Percentiles rank a stretch among this genome's conserved stretches.
These are phyloP conservation scores for Lentinula sp. DNA, from an alignment of 768 basidiomycete genomes.

Conservation along the genomic window DNA sequence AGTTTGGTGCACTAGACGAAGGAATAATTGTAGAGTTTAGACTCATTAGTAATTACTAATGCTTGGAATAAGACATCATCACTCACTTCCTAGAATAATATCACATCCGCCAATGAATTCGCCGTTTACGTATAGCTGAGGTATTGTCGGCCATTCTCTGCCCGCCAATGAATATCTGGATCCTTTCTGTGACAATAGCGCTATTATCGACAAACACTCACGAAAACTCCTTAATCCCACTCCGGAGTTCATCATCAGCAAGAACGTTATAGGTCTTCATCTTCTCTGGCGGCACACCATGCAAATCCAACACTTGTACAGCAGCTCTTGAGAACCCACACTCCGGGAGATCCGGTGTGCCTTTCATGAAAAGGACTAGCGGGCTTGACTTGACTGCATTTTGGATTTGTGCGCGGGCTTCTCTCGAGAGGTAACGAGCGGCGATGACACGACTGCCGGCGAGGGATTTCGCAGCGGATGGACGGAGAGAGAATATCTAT, in stretches of 20 bases:
- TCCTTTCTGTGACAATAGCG: background rate
- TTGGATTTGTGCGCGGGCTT: constrained; percentile 59
- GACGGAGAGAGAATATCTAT: constrained; percentile 26
- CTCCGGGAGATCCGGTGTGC: constrained; percentile 77
- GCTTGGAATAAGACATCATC: background rate
- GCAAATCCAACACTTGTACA: constrained; percentile 81
- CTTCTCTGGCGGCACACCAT: constrained; percentile 76
- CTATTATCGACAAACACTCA: constrained; percentile 34
- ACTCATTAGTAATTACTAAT: background rate
- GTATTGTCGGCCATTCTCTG: constrained; percentile 98
- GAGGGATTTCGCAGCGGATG: constrained; percentile 18
- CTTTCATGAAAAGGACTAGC: constrained; percentile 98
- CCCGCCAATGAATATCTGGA: background rate
- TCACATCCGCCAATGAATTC: constrained; percentile 98
- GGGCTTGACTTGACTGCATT: constrained; percentile 70
- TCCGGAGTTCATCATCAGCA: constrained; percentile 77
- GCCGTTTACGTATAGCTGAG: constrained; percentile 90
- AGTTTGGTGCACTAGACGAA: constrained; percentile 81
- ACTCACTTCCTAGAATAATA: constrained; percentile 85
- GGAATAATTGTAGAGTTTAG: constrained; percentile 2
- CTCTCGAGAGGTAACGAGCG: constrained; percentile 51
- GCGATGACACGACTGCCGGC: constrained; percentile 17
- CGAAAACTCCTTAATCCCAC: constrained; percentile 94
- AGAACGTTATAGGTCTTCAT: constrained; percentile 88
- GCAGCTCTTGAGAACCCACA: constrained; percentile 97